Evolutionary conservation across 1,284 basidiomycete species (phyloP), one percentile per base, ranked within the genome.

Genomic region (Trichosporon inkin): DNA sequence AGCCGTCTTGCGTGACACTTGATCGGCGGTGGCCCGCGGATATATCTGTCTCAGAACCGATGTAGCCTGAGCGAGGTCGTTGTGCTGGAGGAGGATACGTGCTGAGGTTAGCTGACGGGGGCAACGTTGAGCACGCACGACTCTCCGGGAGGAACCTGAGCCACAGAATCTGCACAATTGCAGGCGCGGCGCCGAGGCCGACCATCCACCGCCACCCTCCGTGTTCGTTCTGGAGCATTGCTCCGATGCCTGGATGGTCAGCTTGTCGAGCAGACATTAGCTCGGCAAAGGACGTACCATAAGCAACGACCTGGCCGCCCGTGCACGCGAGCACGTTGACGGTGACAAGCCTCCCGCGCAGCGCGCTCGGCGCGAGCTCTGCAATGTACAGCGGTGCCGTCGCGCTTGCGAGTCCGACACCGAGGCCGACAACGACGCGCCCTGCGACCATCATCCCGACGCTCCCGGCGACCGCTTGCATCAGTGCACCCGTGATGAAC

Each of bases 181-280:
- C 86, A 1, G 88, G 88, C 0, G 88, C 79, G 1, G 83, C 82
- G 16, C 87, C 87, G 0, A 90, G 78, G 1, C 88, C 88, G 22
- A 90, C 87, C 88, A 91, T 90, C 85, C 85, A 91, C 56, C 89
- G 79, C 89, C 89, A 92, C 0, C 89, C 89, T 11, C 82, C 80
- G 32, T 76, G 69, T 22, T 84, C 78, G 58, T 84, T 81, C 57
- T 82, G 84, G 67, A 92, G 90, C 0, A 83, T 86, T 10, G 88
- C 86, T 37, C 87, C 88, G 55, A 90, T 87, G 10, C 56, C 73
- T 74, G 60, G 0, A n/a, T 22, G 6, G 39, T 62, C 53, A 56
- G 58, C 41, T 52, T 16, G 10, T n/a, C 10, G 16, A 3, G 36
- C 2, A 3, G 2, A 11, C 6, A 3, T 16, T 8, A 28, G 5